Percentiles rank a stretch among this genome's conserved stretches.
Evolutionary conservation across 805 yeast genomes (phyloP).

Genomic region (Candida succiphila): DNA sequence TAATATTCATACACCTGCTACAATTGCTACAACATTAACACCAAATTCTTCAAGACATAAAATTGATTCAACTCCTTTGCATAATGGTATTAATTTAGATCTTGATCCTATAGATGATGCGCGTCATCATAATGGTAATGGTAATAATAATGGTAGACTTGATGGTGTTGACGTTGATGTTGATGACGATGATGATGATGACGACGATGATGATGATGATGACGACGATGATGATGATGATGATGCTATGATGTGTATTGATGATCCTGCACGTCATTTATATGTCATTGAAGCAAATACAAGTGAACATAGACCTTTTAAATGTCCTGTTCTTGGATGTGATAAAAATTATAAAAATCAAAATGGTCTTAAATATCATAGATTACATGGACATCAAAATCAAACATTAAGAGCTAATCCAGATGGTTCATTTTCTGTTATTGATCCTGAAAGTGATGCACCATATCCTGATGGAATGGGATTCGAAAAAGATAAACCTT

Average conservation of each 20-base stretch:
- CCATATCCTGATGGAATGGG: constrained; percentile 92
- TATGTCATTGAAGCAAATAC: constrained; percentile 86
- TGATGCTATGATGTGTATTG: constrained; percentile 66
- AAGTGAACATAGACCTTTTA: constrained; percentile 89
- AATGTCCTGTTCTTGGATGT: constrained; percentile 97
- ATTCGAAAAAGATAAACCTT: constrained; percentile 95
- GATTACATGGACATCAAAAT: constrained; percentile 94
- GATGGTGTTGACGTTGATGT: constrained; percentile 20
- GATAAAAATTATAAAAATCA: constrained; percentile 96
- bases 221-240: constrained; percentile 21
- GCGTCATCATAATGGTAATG: constrained; percentile 2
- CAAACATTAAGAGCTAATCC: constrained; percentile 84
- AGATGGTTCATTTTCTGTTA: constrained; percentile 86
- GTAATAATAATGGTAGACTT: constrained; percentile 10
- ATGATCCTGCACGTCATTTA: constrained; percentile 92
- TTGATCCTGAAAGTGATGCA: constrained; percentile 82
- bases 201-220: constrained; percentile 17
- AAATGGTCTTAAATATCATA: constrained; percentile 92
- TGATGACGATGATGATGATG: constrained; percentile 27
- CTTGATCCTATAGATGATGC: not conserved
- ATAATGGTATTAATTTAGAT: not conserved
- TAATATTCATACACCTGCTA: no score
- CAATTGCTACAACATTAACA: no score
- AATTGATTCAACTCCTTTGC: no score
- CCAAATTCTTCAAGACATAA: no score